Evolutionary conservation across 2,329 filamentous ascomycete species (phyloP).

Genomic region (Penicillium sp.): DNA sequence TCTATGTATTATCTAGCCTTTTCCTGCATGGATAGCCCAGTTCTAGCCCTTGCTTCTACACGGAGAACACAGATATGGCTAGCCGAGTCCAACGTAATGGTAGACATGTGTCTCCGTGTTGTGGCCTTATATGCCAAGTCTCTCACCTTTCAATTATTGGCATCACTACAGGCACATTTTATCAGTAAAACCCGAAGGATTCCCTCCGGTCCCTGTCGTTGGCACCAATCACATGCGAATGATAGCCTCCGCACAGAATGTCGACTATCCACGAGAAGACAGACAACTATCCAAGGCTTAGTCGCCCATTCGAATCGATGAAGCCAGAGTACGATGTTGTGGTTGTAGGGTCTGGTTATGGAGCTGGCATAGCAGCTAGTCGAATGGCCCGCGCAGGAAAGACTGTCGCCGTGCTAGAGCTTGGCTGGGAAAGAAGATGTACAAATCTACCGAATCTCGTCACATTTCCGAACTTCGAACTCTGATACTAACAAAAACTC

Average conservation of each 20-base stretch:
- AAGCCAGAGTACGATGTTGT: constrained; percentile 60
- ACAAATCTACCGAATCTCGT: constrained; percentile 1
- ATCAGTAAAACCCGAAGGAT: not conserved
- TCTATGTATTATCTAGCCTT: not conserved
- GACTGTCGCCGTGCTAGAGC: constrained; percentile 65
- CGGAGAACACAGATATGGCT: not conserved
- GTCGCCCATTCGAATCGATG: constrained; percentile 7
- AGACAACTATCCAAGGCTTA: constrained; percentile 10
- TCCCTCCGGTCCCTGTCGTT: not conserved
- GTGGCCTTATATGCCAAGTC: not conserved
- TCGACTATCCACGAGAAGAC: not conserved
- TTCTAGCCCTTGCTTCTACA: not conserved
- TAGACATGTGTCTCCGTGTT: not conserved
- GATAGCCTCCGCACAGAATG: not conserved
- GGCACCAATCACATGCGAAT: not conserved
- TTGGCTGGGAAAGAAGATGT: constrained; percentile 65
- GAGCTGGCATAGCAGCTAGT: constrained; percentile 65
- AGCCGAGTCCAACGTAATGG: not conserved
- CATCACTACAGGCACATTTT: not conserved
- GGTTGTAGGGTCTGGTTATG: constrained; percentile 70
- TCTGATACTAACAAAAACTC: not conserved
- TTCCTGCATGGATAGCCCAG: not conserved
- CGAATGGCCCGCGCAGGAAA: constrained; percentile 63
- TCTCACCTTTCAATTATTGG: not conserved
- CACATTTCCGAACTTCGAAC: not conserved